These are phyloP conservation scores for Akanthomyces dipterigenus DNA, from an alignment of 2,329 filamentous ascomycete species.

Conservation along the genomic window DNA sequence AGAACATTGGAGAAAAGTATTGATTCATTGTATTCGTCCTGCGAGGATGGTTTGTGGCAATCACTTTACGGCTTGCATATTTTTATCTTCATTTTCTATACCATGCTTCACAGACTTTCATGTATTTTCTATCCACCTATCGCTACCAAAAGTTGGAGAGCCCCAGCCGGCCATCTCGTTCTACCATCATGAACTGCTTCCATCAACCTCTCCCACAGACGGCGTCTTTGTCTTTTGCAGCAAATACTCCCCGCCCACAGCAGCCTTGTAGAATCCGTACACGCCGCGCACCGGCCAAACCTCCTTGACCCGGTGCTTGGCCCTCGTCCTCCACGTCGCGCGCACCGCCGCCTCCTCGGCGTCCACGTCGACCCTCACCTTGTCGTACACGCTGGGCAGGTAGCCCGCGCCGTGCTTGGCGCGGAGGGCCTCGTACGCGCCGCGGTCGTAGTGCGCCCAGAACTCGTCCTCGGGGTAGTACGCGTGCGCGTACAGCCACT, in stretches of 20 bases:
- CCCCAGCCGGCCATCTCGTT: too few species aligned
- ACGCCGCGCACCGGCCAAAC: conserved; percentile 39
- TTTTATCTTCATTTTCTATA: too few species aligned
- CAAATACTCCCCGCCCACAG: conserved; percentile 40
- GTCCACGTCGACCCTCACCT: conserved; percentile 48
- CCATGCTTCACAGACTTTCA: not conserved
- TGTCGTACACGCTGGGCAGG: conserved; percentile 60
- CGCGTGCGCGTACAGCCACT: conserved; percentile 64
- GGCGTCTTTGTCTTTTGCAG: conserved; percentile 26
- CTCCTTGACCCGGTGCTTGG: conserved; percentile 25
- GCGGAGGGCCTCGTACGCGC: conserved; percentile 52
- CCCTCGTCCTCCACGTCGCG: conserved; percentile 21
- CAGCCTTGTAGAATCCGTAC: conserved; percentile 39
- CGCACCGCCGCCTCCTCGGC: conserved; percentile 25
- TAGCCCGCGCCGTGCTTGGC: conserved; percentile 51
- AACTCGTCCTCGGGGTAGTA: conserved; percentile 61
- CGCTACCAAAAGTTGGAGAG: not conserved
- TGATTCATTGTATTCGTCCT: not conserved
- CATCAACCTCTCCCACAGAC: not conserved
- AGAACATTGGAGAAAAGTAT: not conserved
- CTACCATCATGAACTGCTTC: not conserved
- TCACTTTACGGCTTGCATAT: not conserved
- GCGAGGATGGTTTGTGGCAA: not conserved
- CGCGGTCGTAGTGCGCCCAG: conserved; percentile 55
- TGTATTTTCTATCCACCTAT: not conserved